Evolutionary conservation across 2,329 filamentous ascomycete genomes (phyloP).

Genomic region (Diaporthe vexans): DNA sequence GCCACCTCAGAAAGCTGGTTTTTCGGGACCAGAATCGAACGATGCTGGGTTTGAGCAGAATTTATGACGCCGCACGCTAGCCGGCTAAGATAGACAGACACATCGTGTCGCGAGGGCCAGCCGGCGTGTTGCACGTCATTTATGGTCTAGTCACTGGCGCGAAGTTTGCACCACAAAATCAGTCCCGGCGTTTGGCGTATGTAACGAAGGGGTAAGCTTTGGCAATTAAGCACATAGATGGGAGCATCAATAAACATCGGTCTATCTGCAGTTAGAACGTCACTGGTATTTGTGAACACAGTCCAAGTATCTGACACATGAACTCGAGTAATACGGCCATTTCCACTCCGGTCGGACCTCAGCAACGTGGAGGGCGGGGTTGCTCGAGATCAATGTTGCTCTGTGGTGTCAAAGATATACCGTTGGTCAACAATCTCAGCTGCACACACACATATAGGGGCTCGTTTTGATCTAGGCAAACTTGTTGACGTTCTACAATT

Average conservation of each 20-base stretch:
- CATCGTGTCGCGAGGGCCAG: neutral
- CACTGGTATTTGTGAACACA: neutral
- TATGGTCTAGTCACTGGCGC: neutral
- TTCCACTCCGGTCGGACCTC: neutral
- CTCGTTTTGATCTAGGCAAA: neutral
- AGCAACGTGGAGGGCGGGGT: neutral
- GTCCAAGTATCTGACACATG: neutral
- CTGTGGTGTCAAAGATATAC: neutral
- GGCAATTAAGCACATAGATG: neutral
- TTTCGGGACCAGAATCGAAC: neutral
- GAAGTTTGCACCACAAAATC: neutral
- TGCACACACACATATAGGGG: too few relatives aligned
- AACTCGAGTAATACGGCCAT: neutral
- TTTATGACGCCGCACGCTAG: too few relatives aligned
- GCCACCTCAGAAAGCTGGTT: neutral
- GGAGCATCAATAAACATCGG: neutral
- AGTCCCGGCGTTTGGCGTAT: slow-evolving; percentile 32
- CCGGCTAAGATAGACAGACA: neutral
- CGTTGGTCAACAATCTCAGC: neutral
- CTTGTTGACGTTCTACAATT: neutral
- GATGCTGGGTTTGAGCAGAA: neutral
- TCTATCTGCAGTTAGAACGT: neutral
- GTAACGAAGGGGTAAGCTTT: neutral
- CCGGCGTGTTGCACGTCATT: neutral
- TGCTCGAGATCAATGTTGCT: neutral